Evolutionary conservation across 352 stramenopile genomes (phyloP).

Genomic region (Phytophthora pluvialis): DNA sequence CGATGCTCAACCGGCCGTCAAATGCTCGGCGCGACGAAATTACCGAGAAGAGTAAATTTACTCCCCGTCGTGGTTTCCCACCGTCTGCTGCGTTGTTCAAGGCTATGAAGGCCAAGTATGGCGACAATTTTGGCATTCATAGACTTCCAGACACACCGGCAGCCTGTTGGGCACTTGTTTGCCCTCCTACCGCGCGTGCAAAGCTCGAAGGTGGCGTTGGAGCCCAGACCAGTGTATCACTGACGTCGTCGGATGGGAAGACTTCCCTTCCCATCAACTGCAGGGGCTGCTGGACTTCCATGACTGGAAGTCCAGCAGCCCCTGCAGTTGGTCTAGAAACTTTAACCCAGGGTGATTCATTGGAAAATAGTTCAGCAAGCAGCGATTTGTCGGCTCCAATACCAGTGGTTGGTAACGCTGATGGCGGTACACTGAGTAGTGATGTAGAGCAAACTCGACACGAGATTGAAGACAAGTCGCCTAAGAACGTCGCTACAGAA

Average conservation of each 20-base stretch:
- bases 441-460: slow-evolving; percentile 17
- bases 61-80: slow-evolving; percentile 79
- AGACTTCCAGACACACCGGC: slow-evolving; percentile 74
- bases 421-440: neutral
- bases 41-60: slow-evolving; percentile 85
- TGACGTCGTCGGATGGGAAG: slow-evolving; percentile 16
- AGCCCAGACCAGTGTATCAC: slow-evolving; percentile 10
- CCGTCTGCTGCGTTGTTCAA: slow-evolving; percentile 87
- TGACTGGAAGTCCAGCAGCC: slow-evolving; percentile 7
- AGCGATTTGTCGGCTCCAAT: slow-evolving; percentile 14
- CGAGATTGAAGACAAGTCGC: slow-evolving; percentile 18
- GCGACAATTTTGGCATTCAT: slow-evolving; percentile 79
- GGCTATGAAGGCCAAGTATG: slow-evolving; percentile 85
- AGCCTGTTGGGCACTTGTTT: slow-evolving; percentile 81
- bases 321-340: neutral
- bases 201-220: slow-evolving; percentile 60
- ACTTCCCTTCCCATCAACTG: too few relatives aligned
- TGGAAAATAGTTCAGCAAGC: neutral
- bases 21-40: slow-evolving; percentile 75
- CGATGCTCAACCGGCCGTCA: slow-evolving; percentile 58
- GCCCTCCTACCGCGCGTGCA: slow-evolving; percentile 57
- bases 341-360: neutral
- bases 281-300: too few relatives aligned
- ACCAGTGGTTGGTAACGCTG: neutral
- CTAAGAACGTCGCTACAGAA: slow-evolving; percentile 18